Conservation (phyloP, 2,329 filamentous ascomycete species). For the Fusarium xylarioides region DNA sequence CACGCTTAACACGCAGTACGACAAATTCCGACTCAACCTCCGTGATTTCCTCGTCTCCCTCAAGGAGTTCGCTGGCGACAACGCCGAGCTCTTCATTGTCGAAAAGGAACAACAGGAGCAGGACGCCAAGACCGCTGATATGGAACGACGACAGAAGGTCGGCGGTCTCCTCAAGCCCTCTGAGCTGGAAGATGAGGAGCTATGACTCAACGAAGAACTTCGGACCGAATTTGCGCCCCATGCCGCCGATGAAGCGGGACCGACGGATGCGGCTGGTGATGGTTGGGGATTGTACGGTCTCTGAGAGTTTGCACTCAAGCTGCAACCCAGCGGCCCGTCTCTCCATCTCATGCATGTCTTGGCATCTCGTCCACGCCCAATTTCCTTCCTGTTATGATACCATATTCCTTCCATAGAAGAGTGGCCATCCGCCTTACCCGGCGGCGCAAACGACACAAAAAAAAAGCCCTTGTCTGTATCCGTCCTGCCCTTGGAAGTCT, state of each 20-base stretch:
- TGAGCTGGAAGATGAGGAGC: conserved; percentile 91
- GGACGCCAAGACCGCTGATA: conserved; percentile 86
- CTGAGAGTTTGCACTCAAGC: conserved; percentile 43
- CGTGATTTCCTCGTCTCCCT: conserved; percentile 97
- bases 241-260: conserved; percentile 40
- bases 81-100: conserved; percentile 90
- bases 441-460: conserved; percentile 8
- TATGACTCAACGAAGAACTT: conserved; percentile 82
- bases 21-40: conserved; percentile 94
- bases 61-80: conserved; percentile 96
- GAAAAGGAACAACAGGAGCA: conserved; percentile 93
- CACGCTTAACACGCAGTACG: conserved; percentile 84
- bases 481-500: conserved; percentile 5
- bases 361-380: conserved; percentile 28
- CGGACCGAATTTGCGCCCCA: conserved; percentile 66
- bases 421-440: conserved; percentile 20
- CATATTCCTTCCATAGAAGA: conserved; percentile 45
- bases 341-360: neutral
- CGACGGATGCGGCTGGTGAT: conserved; percentile 52
- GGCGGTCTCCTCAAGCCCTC: conserved; percentile 95
- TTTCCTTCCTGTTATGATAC: conserved; percentile 47
- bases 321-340: neutral
- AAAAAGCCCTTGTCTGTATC: conserved; percentile 22
- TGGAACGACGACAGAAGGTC: conserved; percentile 92
- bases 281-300: conserved; percentile 75